phyloP scores from a whole-genome alignment of 495 filamentous ascomycete genomes.

The Peziza echinospora region DNA sequence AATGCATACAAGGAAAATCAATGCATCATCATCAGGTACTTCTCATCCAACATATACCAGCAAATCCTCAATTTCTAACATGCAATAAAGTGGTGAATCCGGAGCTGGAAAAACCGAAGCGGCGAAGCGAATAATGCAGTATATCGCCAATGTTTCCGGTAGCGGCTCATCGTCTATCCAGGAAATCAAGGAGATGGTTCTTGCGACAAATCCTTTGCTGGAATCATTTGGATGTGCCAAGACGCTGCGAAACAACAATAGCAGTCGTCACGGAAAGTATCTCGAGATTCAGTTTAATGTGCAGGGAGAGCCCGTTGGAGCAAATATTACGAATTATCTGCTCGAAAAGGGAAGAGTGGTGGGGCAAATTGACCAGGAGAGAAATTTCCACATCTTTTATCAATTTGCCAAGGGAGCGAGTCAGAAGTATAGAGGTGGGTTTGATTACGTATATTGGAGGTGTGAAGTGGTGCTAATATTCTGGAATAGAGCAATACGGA shows the following conservation, averaged over 20 bases:
- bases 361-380: constrained; percentile 83
- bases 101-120: constrained; percentile 99
- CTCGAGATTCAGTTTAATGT: constrained; percentile 91
- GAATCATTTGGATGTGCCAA: constrained; percentile 98
- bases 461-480: not conserved
- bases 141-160: constrained; percentile 91
- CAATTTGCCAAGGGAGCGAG: constrained; percentile 93
- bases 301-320: constrained; percentile 82
- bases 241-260: constrained; percentile 96
- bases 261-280: constrained; percentile 94
- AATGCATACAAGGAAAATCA: constrained; percentile 98
- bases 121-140: constrained; percentile 97
- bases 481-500: constrained; percentile 42
- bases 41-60: not conserved
- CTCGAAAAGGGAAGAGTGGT: constrained; percentile 92
- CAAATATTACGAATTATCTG: constrained; percentile 95
- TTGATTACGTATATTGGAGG: not conserved
- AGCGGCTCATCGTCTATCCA: constrained; percentile 81
- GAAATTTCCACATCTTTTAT: constrained; percentile 99
- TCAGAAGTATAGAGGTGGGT: constrained; percentile 49
- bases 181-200: constrained; percentile 94
- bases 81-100: constrained; percentile 45
- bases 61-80: not conserved
- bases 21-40: constrained; percentile 82
- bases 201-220: constrained; percentile 90